These are phyloP conservation scores for Schoenoplectus tabernaemontani DNA, from an alignment of 202 grass and related monocot species.

Conservation along the genomic window DNA sequence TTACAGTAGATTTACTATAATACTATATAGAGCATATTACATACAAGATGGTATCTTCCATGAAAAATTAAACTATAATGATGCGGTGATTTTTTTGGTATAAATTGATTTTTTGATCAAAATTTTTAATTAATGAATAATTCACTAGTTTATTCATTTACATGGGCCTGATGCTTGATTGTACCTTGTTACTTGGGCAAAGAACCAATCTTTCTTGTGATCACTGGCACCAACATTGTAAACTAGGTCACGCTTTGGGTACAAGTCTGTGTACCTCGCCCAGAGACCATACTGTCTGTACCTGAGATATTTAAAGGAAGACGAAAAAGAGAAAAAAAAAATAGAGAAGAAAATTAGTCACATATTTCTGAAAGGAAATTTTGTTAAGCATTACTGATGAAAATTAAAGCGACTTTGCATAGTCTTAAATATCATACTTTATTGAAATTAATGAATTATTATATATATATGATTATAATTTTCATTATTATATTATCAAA, in stretches of 20 bases:
- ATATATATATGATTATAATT: no score
- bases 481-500: no score
- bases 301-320: constrained; percentile 1
- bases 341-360: neutral
- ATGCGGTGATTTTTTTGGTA: no score
- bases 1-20: no score
- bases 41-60: no score
- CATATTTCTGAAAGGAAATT: no score
- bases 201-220: constrained; percentile 59
- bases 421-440: neutral
- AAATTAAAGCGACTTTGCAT: neutral
- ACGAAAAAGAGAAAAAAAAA: neutral
- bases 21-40: no score
- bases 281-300: constrained; percentile 67
- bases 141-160: neutral
- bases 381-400: no score
- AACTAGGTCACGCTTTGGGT: constrained; percentile 35
- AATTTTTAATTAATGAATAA: no score
- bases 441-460: no score
- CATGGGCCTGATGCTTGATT: neutral
- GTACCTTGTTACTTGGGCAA: constrained; percentile 52
- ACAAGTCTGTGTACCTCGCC: constrained; percentile 51
- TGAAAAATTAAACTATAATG: no score
- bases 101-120: no score
- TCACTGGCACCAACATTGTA: constrained; percentile 36